Base-by-base conservation (phyloP, 345 rosid genomes). In the Populus tremula region DNA sequence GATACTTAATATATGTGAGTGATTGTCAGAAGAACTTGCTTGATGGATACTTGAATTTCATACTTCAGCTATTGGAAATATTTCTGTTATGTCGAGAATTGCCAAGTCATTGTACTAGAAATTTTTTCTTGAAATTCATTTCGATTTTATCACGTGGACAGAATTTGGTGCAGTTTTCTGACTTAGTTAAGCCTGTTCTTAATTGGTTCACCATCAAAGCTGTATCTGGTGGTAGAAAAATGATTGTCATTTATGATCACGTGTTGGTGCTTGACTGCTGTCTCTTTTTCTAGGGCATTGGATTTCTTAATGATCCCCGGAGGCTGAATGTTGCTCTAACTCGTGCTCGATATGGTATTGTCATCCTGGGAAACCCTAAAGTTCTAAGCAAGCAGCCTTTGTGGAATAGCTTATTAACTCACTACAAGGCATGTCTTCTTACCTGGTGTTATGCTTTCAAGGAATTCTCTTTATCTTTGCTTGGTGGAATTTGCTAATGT, bases 281-380 rank as follows among this genome's bases (percentile, higher is more conserved):
- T 62, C 71, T 35, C 39, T 31, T 61, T 79, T 54, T 78, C 77
- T 86, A 96, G 99, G 99, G 99, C 65, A 96, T 94, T 85, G 99
- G 99, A 72, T 96, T 96, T 80, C 91, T 96, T 74, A 96, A 96
- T 88, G 99, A 96, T 88, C 99, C 99, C 54, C 93, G 99, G 72
- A 89, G 98, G 88, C 97, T 96, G 36, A 94, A 96, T 83, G 99
- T 96, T 76, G 99, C 99, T 71, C 87, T 96, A 43, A 96, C 99
- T 20, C 98, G 99, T 84, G 95, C 98, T 77, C 90, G 97, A 75
- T 96, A 96, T 90, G 99, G 99, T 66, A 96, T 96, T 82, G 99
- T 96, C 74, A 92, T 96, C 68, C 87, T 96, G 21, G 99, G 99
- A 74, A 96, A 96, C 85, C 98, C 99, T 1, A 96, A 96, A 85